Evolutionary conservation across 768 basidiomycete species (phyloP), one percentile per base, ranked within the genome.

Genomic region (Tricholoma furcatifolium): DNA sequence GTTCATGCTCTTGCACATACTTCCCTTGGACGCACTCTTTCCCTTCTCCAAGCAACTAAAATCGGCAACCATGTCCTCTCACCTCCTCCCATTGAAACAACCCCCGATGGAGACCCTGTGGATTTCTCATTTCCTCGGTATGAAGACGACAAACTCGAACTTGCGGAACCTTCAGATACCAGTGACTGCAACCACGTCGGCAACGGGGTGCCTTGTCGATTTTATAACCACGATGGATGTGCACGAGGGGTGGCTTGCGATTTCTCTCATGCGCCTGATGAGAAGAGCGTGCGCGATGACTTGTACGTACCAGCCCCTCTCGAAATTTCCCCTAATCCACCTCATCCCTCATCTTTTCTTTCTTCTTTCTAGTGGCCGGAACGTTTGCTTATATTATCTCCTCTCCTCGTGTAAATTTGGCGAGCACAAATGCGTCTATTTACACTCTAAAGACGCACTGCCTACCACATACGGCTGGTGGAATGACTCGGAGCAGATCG

Each of bases 211-310:
- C 75, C 82, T 0, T 85, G 83, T 62, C 70, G 76, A 41, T 80
- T 78, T 60, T 82, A 84, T 61, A 84, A 85, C 50, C 80, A 77
- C 53, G 68, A 72, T 15, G 78, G 78, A 0, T 83, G 82, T 59
- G 62, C 53, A 9, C 67, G 71, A 3, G 78, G 81, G 0, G 46
- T 17, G 7, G 50, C 56, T 2, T 85, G 83, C 57, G 52, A 52
- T 15, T 82, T 70, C 63, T 79, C 74, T 17, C 82, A 85, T 61
- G 77, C 79, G 0, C 81, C 82, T 0, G 81, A 84, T 54, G 60
- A 71, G 38, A 79, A 76, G 62, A 83, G 82, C 54, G 72, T 81
- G 12, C 70, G 81, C 17, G 79, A 85, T 56, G 71, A 75, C 11
- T 63, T 82, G 83, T 83, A 53, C 53, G 80, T 70, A 6, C 27